Evolutionary conservation across 225 moss, liverwort and hornwort species (phyloP).

Genomic region (Thuidium tamariscinum): DNA sequence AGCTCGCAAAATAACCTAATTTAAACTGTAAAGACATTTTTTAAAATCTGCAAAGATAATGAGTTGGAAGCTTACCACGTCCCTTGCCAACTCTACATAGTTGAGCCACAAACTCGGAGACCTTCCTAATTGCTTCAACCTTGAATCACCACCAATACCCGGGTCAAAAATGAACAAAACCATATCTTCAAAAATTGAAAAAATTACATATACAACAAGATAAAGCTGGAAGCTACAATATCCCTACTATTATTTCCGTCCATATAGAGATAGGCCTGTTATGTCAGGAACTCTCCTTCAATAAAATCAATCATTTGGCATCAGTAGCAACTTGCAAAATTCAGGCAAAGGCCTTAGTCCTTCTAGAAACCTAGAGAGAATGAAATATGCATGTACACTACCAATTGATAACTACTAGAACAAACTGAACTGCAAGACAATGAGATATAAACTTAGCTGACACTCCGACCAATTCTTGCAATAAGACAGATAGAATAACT

Average conservation of each 20-base stretch:
- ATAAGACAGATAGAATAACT: background rate
- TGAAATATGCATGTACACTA: background rate
- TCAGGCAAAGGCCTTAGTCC: background rate
- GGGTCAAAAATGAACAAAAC: background rate
- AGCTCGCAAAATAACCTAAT: background rate
- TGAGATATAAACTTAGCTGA: background rate
- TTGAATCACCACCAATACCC: constrained; percentile 1
- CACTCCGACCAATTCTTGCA: background rate
- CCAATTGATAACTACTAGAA: background rate
- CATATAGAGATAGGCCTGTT: constrained; percentile 22
- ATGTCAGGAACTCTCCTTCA: constrained; percentile 41
- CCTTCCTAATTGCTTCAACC: constrained; percentile 77
- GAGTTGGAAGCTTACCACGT: constrained; percentile 30
- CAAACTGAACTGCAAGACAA: background rate
- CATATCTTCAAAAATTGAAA: background rate
- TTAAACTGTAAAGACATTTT: no score
- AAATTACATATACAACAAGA: background rate
- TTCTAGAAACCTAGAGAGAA: background rate
- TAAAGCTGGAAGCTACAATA: background rate
- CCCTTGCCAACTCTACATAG: constrained; percentile 85
- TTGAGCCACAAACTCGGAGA: constrained; percentile 71
- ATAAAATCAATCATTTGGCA: constrained; percentile 43
- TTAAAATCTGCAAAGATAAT: no score
- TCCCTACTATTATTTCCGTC: background rate
- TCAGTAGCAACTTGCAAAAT: constrained; percentile 31